phyloP scores from a whole-genome alignment of 1,284 basidiomycete genomes.

The Omphalotus olearius region DNA sequence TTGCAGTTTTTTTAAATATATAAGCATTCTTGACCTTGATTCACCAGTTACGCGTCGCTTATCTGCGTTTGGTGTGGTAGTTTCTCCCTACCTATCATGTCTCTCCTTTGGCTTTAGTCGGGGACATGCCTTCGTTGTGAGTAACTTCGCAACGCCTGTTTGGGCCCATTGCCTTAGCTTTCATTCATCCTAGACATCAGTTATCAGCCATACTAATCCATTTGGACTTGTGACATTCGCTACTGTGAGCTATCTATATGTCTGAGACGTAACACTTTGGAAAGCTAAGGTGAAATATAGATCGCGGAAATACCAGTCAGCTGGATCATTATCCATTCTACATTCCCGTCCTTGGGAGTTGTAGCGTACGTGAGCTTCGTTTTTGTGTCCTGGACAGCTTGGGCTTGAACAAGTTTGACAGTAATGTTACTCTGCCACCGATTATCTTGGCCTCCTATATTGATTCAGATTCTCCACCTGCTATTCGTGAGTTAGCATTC shows the following conservation, averaged over 20 bases:
- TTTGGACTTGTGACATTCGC: conserved; percentile 39
- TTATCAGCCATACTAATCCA: conserved; percentile 38
- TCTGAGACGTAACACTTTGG: neutral
- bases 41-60: conserved; percentile 37
- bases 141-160: conserved; percentile 14
- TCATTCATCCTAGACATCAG: conserved; percentile 28
- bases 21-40: neutral
- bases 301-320: conserved; percentile 42
- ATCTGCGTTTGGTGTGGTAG: conserved; percentile 38
- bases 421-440: conserved; percentile 43
- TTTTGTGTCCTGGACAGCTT: neutral
- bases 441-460: conserved; percentile 39
- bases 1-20: neutral
- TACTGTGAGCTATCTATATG: conserved; percentile 28
- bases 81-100: too few species aligned
- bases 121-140: conserved; percentile 46
- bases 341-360: conserved; percentile 37
- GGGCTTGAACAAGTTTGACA: conserved; percentile 14
- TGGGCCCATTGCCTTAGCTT: neutral
- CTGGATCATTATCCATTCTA: conserved; percentile 40
- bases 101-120: conserved; percentile 22
- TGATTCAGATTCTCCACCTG: too few species aligned
- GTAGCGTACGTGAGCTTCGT: conserved; percentile 39
- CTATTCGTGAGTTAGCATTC: too few species aligned
- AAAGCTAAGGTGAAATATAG: conserved; percentile 18